These are phyloP conservation scores for Allantophomopsis lycopodina DNA, from an alignment of 2,329 filamentous ascomycete genomes.

Conservation along the genomic window DNA sequence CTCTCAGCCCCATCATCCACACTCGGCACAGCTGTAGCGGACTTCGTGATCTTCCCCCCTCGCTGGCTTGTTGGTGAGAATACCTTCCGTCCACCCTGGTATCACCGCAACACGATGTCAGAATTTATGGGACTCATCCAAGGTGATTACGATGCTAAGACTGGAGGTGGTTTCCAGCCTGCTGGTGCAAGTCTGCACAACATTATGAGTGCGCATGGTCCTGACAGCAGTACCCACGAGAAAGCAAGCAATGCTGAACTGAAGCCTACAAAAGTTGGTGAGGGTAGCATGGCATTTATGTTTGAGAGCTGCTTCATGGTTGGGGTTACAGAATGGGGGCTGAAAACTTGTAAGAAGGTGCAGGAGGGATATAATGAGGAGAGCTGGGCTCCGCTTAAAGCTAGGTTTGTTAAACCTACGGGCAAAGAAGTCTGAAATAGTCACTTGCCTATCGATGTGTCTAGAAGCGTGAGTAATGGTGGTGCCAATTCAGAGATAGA, in stretches of 20 bases:
- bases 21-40: constrained; percentile 42
- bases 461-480: too few relatives aligned
- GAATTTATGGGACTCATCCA: constrained; percentile 53
- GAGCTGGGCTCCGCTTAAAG: constrained; percentile 45
- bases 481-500: too few relatives aligned
- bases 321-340: constrained; percentile 59
- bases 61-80: constrained; percentile 48
- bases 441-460: too few relatives aligned
- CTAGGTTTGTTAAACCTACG: constrained; percentile 24
- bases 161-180: constrained; percentile 41
- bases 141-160: constrained; percentile 46
- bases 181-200: constrained; percentile 49
- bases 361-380: constrained; percentile 56
- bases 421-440: too few relatives aligned
- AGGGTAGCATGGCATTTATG: constrained; percentile 50
- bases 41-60: constrained; percentile 52
- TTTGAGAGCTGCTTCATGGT: constrained; percentile 55
- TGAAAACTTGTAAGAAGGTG: constrained; percentile 54
- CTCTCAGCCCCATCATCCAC: constrained; percentile 42
- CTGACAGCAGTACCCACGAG: constrained; percentile 39
- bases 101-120: constrained; percentile 51
- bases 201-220: constrained; percentile 48
- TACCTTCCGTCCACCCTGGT: constrained; percentile 48
- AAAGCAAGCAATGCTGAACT: constrained; percentile 36
- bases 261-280: constrained; percentile 39